Base-by-base conservation (phyloP, 345 rosid genomes). In the Raphanus sativus region DNA sequence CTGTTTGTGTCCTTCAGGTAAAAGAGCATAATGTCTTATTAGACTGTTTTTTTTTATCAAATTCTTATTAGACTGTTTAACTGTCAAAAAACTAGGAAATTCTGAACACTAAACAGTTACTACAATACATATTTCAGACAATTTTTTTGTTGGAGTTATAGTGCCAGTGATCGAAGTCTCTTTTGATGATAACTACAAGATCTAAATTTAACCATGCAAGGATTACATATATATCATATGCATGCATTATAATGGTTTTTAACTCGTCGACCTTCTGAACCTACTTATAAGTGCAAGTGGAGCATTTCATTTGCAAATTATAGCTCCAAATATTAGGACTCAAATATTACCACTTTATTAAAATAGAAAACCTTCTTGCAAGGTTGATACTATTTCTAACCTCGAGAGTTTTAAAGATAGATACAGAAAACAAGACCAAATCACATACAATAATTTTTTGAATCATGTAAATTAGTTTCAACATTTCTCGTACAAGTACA, bases 401-500 rank as follows among this genome's bases (percentile, higher is more conserved):
- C 42, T 36, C 10, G 30, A 28, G 29, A 28, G 30, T 28, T 34
- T 34, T 33, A 33, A 33, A 33, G 8, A 33, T 1, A 34, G 40
- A 34, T 40, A 28, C 4, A 28, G 10, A 10, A 9, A 40, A 16
- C 54, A 30, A 21, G 2, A 56, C 40, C 1, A 70, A 55, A 28
- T 63, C 7, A 40, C 25, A 54, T 62, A 5, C n/a, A 24, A 16
- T 16, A 52, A 6, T 8, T 54, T 24, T 8, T 17, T 70, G 33
- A 24, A 70, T 77, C 54, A 71, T 32, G 66, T 65, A 65, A 15
- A 71, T 13, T 71, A 56, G 15, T 50, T 61, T 66, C 17, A 69
- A 73, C 65, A 61, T 60, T 61, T 78, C 75, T 70, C 71, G 33
- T 64, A 74, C 45, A 69, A 69, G 29, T 69, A 55, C 45, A 69